These are phyloP conservation scores for Cytospora piceicola DNA, from an alignment of 2,329 filamentous ascomycete species.

Conservation along the genomic window DNA sequence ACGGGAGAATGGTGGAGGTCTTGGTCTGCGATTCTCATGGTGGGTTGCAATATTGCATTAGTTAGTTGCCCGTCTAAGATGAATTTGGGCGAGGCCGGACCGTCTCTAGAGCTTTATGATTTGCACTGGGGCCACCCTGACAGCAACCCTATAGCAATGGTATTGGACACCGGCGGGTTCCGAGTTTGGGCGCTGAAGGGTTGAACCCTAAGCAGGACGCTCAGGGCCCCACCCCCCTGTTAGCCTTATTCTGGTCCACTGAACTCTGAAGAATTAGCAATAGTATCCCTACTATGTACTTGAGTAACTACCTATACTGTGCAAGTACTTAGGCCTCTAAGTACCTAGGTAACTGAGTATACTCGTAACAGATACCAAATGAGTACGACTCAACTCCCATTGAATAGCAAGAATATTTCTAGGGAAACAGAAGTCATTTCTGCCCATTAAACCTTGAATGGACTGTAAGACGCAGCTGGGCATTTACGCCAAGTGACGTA, in stretches of 20 bases:
- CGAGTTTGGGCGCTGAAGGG: neutral
- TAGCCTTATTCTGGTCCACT: conserved; percentile 8
- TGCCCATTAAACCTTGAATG: too few species aligned
- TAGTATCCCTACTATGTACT: too few species aligned
- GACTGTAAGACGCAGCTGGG: too few species aligned
- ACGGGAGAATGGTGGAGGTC: neutral
- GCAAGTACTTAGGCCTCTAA: too few species aligned
- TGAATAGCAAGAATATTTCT: too few species aligned
- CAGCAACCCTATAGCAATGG: neutral
- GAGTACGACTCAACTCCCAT: too few species aligned
- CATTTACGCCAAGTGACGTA: too few species aligned
- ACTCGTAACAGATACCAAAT: too few species aligned
- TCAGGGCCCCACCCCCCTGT: too few species aligned
- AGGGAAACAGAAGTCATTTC: too few species aligned
- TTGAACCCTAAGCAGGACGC: neutral
- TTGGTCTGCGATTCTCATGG: neutral
- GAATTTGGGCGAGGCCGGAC: neutral
- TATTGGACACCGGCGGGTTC: neutral
- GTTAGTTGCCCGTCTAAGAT: neutral
- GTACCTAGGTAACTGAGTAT: too few species aligned
- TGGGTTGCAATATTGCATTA: neutral
- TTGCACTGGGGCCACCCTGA: neutral
- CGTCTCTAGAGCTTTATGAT: neutral
- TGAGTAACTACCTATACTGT: too few species aligned
- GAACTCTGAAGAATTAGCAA: neutral